A percentile compares a stretch with the other conserved stretches of the same genome.
These are phyloP conservation scores for Phialocephala sp. DNA, from an alignment of 2,329 filamentous ascomycete species.

Conservation along the genomic window DNA sequence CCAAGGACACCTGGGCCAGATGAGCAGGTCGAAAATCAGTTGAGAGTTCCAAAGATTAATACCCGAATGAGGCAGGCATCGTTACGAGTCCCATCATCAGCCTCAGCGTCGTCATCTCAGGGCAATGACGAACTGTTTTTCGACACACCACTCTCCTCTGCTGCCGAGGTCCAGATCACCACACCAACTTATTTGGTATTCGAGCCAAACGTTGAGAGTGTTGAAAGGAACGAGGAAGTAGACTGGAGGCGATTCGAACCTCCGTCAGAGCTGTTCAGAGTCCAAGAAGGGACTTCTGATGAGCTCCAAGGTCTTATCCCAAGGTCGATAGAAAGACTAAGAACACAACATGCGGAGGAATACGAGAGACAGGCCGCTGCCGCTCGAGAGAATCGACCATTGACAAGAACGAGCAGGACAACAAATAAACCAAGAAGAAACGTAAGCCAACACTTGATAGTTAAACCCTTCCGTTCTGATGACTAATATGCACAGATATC, in stretches of 20 bases:
- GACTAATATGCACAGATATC: slow-evolving; percentile 4
- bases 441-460: slow-evolving; percentile 31
- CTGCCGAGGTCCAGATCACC: slow-evolving; percentile 13
- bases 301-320: slow-evolving; percentile 50
- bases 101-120: slow-evolving; percentile 17
- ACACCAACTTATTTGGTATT: slow-evolving; percentile 31
- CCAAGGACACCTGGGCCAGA: not conserved
- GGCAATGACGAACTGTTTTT: slow-evolving; percentile 32
- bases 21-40: not conserved
- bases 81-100: slow-evolving; percentile 17
- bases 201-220: slow-evolving; percentile 32
- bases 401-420: slow-evolving; percentile 28
- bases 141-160: slow-evolving; percentile 6
- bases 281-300: slow-evolving; percentile 48
- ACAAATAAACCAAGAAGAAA: slow-evolving; percentile 25
- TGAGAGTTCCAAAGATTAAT: slow-evolving; percentile 10
- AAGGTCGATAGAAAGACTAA: slow-evolving; percentile 53
- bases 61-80: slow-evolving; percentile 15
- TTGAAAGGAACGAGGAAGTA: slow-evolving; percentile 32
- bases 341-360: slow-evolving; percentile 45
- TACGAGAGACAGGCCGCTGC: slow-evolving; percentile 41
- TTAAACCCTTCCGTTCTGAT: not conserved
- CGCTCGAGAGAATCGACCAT: slow-evolving; percentile 41
- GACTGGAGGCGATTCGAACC: slow-evolving; percentile 56
- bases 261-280: slow-evolving; percentile 49